These are phyloP conservation scores for Lenwebbia sp. DNA, from an alignment of 345 rosid species.

Conservation along the genomic window DNA sequence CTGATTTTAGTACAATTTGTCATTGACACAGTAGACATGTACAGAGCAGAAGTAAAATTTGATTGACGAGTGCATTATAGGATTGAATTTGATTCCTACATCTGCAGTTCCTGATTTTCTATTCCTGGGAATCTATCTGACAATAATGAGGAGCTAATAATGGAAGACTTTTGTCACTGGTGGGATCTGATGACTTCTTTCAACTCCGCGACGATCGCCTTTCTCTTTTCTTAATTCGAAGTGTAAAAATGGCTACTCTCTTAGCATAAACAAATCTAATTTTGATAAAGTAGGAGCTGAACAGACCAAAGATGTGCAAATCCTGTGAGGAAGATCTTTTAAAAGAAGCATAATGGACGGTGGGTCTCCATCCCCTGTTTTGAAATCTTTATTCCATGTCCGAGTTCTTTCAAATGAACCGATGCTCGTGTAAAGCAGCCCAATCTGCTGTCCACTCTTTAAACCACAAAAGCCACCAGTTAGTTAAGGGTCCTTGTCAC, in stretches of 20 bases:
- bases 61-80: neutral
- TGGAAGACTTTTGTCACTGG: neutral
- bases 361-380: constrained; percentile 10
- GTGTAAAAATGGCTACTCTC: neutral
- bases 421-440: neutral
- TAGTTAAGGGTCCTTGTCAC: constrained; percentile 7
- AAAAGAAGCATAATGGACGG: neutral
- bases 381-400: neutral
- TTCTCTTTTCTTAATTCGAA: neutral
- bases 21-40: neutral
- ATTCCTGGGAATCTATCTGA: neutral
- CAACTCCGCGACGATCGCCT: neutral
- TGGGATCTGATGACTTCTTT: neutral
- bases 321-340: neutral
- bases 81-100: neutral
- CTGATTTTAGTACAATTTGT: neutral
- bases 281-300: neutral
- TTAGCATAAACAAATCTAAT: neutral
- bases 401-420: neutral
- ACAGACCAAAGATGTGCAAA: neutral
- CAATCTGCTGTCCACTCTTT: constrained; percentile 1
- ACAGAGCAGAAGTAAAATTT: neutral
- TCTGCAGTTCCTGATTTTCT: neutral
- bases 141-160: neutral
- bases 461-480: neutral